Conservation (phyloP, 192 early-diverging fungal species). For the Paraglomus brasilianum region DNA sequence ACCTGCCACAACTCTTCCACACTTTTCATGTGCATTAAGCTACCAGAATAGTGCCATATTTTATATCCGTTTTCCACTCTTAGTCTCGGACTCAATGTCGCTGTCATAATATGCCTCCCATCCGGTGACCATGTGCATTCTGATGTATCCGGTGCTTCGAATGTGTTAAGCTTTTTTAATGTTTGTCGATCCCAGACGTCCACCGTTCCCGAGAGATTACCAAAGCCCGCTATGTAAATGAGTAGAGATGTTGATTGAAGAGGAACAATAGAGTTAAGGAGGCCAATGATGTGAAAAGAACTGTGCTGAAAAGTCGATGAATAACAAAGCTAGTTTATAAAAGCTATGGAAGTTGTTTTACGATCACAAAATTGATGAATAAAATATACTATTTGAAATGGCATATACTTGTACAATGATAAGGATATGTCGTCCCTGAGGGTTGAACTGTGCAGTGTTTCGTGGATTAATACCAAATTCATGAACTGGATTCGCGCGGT, state of each 20-base stretch:
- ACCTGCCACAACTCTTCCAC: slow-evolving; percentile 89
- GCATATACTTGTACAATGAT: background rate
- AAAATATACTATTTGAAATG: background rate
- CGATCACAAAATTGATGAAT: too few species aligned
- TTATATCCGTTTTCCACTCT: slow-evolving; percentile 98
- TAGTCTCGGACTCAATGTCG: slow-evolving; percentile 88
- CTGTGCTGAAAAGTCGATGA: too few species aligned
- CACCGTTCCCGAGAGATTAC: slow-evolving; percentile 90
- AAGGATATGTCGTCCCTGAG: slow-evolving; percentile 75
- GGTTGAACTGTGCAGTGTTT: slow-evolving; percentile 87
- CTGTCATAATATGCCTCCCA: slow-evolving; percentile 89
- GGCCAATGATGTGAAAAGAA: too few species aligned
- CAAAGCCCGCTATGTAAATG: slow-evolving; percentile 90
- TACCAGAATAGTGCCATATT: slow-evolving; percentile 94
- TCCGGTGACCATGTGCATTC: slow-evolving; percentile 90
- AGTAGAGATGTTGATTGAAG: slow-evolving; percentile 33
- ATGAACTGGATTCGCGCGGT: slow-evolving; percentile 76
- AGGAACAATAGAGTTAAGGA: slow-evolving; percentile 3
- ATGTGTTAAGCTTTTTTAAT: slow-evolving; percentile 76
- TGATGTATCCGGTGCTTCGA: slow-evolving; percentile 83
- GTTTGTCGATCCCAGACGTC: slow-evolving; percentile 92
- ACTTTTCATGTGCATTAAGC: slow-evolving; percentile 71
- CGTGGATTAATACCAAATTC: slow-evolving; percentile 86
- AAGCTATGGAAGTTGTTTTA: too few species aligned
- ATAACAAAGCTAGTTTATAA: too few species aligned